Percentiles rank a stretch among this genome's conserved stretches.
phyloP scores from a whole-genome alignment of 1,139 yeast species.

The Yamadazyma triangularis region DNA sequence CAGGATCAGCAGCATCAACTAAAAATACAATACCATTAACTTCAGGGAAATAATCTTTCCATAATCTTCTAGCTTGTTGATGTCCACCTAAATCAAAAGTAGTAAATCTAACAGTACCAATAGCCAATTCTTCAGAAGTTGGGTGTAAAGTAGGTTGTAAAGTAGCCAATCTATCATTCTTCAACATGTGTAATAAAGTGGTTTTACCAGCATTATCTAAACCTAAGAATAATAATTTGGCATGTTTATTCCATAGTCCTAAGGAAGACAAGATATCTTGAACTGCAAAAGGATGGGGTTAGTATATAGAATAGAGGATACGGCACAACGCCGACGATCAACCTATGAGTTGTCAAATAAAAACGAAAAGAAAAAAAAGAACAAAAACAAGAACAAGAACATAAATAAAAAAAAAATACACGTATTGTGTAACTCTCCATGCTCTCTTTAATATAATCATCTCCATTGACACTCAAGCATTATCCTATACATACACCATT shows the following conservation, averaged over 20 bases:
- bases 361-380: too few relatives aligned
- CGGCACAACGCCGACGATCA: too few relatives aligned
- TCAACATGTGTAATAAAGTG: slow-evolving; percentile 92
- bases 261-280: slow-evolving; percentile 91
- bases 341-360: too few relatives aligned
- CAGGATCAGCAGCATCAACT: slow-evolving; percentile 96
- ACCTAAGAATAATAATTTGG: slow-evolving; percentile 91
- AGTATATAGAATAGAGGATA: too few relatives aligned
- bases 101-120: slow-evolving; percentile 94
- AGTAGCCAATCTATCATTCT: slow-evolving; percentile 96
- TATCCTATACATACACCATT: slow-evolving; percentile 47
- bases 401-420: too few relatives aligned
- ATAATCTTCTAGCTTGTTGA: slow-evolving; percentile 95
- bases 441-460: too few relatives aligned
- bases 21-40: slow-evolving; percentile 95
- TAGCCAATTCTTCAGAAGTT: slow-evolving; percentile 95
- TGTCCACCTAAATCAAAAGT: slow-evolving; percentile 99
- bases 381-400: too few relatives aligned
- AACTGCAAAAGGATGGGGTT: slow-evolving; percentile 32
- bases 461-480: too few relatives aligned
- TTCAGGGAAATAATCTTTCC: slow-evolving; percentile 99
- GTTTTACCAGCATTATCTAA: slow-evolving; percentile 99
- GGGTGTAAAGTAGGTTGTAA: slow-evolving; percentile 98
- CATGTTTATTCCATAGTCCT: slow-evolving; percentile 97
- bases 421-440: too few relatives aligned